A percentile compares a stretch with the other conserved stretches of the same genome.
Conservation (phyloP, 495 filamentous ascomycete genomes). For the Aspergillus wentii region DNA sequence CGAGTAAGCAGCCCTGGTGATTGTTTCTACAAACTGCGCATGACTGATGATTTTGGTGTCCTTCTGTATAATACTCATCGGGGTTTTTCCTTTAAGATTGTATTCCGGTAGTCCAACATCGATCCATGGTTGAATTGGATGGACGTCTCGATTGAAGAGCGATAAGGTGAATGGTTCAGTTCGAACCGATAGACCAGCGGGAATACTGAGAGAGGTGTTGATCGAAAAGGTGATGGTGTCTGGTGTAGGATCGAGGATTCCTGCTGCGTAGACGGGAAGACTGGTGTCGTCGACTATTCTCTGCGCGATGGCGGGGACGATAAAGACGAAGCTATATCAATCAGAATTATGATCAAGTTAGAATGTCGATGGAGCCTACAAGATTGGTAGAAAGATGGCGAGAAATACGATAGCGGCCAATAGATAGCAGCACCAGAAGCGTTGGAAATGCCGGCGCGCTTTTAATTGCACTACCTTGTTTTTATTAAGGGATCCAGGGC, state of each 20-base stretch:
- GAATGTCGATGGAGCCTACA: conserved; percentile 20
- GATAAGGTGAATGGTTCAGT: conserved; percentile 29
- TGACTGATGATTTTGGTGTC: conserved; percentile 32
- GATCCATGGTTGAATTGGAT: conserved; percentile 27
- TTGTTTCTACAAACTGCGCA: conserved; percentile 28
- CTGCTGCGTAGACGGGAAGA: conserved; percentile 30
- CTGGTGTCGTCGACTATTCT: conserved; percentile 32
- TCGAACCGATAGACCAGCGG: conserved; percentile 21
- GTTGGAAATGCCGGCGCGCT: conserved; percentile 21
- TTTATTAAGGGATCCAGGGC: background rate
- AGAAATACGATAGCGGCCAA: conserved; percentile 31
- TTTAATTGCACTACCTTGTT: background rate
- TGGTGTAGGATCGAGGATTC: conserved; percentile 29
- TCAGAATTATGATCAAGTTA: background rate
- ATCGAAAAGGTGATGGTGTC: conserved; percentile 31
- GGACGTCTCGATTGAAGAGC: conserved; percentile 30
- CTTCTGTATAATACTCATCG: conserved; percentile 26
- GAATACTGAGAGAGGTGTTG: conserved; percentile 28
- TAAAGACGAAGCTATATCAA: conserved; percentile 19
- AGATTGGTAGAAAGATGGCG: conserved; percentile 37
- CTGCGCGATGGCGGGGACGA: conserved; percentile 37
- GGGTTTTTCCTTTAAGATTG: conserved; percentile 31
- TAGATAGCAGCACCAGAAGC: conserved; percentile 41
- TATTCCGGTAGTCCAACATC: conserved; percentile 25
- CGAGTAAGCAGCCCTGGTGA: conserved; percentile 33